Evolutionary conservation across 164 flowering plant genomes (phyloP), one percentile per base, ranked within the genome.

Genomic region (Saururus chinensis): DNA sequence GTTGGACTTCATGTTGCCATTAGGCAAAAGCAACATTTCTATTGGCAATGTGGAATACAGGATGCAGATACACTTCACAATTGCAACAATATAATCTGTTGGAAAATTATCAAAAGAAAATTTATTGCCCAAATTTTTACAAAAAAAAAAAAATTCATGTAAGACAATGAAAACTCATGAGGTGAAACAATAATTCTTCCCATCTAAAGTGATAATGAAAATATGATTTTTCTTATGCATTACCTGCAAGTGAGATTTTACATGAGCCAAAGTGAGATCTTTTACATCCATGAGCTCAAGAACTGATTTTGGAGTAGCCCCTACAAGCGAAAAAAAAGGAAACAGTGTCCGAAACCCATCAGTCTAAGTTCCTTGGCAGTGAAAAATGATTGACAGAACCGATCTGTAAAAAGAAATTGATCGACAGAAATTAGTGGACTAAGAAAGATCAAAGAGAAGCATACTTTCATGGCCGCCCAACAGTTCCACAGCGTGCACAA

Each of bases 261-360:
- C 98, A 84, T 92, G 98, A 26, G 96, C 98, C 60, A 92, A 73
- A 51, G 98, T 92, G 69, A 92, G 98, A 84, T 92, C 98, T 70
- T 92, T 92, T 26, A 92, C 98, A 86, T 89, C 98, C 98, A 92
- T 92, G 61, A 92, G 95, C 86, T 92, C 98, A 60, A 92, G 90
- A 62, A 92, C 98, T 62, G 98, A 92, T 72, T 92, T 92, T 54
- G 98, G 98, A 51, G 98, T 92, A 45, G 98, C 98, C 70, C 98
- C 96, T 92, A 63, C 55, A 66, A 45, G 17, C 60, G 23, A 45
- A 56, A 24, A 24, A 24, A 56, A 56, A 42, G 11, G 11, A 9
- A 25, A 19, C 21, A 26, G 23, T 41, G 23, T n/a, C 24, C 4
- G 37, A 35, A 5, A 24, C 17, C 7, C 24, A 45, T 22, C 12